These are phyloP conservation scores for Kwoniella europaea DNA, from an alignment of 768 basidiomycete species.

Conservation along the genomic window DNA sequence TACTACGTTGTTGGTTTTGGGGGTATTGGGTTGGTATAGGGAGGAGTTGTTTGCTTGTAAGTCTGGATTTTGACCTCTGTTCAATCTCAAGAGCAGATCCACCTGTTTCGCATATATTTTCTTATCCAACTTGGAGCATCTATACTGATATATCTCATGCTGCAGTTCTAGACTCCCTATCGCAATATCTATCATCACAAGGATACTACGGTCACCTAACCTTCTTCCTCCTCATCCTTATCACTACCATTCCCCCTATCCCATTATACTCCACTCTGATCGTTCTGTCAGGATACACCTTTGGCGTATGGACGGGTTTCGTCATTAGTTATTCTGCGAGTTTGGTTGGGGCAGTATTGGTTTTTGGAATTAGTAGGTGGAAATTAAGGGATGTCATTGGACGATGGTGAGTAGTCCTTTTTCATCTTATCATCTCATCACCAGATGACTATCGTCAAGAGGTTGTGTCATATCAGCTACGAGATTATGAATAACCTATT, in stretches of 20 bases:
- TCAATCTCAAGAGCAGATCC: neutral
- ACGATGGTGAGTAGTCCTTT: conserved; percentile 49
- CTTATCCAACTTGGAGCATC: neutral
- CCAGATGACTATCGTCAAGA: too few relatives aligned
- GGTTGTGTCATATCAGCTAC: too few relatives aligned
- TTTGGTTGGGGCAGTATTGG: conserved; percentile 78
- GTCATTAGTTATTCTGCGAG: conserved; percentile 86
- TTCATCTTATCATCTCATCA: too few relatives aligned
- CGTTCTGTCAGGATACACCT: conserved; percentile 88
- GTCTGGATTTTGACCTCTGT: conserved; percentile 49
- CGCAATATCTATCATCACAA: conserved; percentile 75
- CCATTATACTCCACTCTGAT: conserved; percentile 94
- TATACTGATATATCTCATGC: neutral
- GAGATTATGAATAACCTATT: neutral
- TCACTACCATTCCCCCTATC: conserved; percentile 66
- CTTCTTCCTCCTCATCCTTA: conserved; percentile 65
- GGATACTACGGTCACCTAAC: conserved; percentile 75
- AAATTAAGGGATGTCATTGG: conserved; percentile 70
- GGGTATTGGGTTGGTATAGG: conserved; percentile 83
- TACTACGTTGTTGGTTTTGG: conserved; percentile 75
- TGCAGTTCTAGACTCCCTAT: conserved; percentile 78
- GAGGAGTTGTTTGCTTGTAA: conserved; percentile 79
- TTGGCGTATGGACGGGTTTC: conserved; percentile 79
- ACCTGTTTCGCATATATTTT: too few relatives aligned
- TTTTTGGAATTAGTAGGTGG: conserved; percentile 77